phyloP scores from a whole-genome alignment of 495 filamentous ascomycete genomes.

The Neurospora sp. region DNA sequence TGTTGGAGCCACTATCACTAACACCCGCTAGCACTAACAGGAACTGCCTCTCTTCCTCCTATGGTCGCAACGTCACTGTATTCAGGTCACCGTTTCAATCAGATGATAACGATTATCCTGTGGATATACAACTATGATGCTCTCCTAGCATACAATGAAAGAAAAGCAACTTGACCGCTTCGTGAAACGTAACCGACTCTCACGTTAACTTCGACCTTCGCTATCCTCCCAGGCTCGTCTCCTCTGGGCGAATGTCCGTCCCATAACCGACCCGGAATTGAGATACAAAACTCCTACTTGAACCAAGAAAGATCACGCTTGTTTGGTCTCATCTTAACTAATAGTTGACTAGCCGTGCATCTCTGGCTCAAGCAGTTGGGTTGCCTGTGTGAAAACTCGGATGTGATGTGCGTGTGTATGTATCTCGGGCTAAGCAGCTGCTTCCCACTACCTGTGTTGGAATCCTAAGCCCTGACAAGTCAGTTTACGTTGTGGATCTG shows the following conservation, averaged over 20 bases:
- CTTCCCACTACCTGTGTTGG: neutral
- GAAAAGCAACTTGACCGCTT: neutral
- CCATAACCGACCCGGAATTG: too few species aligned
- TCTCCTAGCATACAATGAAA: neutral
- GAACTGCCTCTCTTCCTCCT: neutral
- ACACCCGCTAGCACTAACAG: neutral
- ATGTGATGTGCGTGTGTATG: neutral
- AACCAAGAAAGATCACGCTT: neutral
- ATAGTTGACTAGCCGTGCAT: neutral
- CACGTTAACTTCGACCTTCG: neutral
- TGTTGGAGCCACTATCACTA: neutral
- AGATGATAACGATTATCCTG: neutral
- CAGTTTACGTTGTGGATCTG: neutral
- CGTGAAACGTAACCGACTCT: neutral
- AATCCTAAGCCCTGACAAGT: neutral
- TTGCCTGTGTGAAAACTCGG: neutral
- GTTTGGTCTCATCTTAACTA: neutral
- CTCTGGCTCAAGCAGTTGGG: neutral
- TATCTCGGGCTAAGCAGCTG: neutral
- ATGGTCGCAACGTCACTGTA: neutral
- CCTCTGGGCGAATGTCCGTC: neutral
- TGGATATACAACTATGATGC: neutral
- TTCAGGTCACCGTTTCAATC: neutral
- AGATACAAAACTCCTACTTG: too few species aligned
- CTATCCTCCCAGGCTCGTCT: neutral